phyloP scores from a whole-genome alignment of 2,329 filamentous ascomycete species.

The Aureobasidium sp. region DNA sequence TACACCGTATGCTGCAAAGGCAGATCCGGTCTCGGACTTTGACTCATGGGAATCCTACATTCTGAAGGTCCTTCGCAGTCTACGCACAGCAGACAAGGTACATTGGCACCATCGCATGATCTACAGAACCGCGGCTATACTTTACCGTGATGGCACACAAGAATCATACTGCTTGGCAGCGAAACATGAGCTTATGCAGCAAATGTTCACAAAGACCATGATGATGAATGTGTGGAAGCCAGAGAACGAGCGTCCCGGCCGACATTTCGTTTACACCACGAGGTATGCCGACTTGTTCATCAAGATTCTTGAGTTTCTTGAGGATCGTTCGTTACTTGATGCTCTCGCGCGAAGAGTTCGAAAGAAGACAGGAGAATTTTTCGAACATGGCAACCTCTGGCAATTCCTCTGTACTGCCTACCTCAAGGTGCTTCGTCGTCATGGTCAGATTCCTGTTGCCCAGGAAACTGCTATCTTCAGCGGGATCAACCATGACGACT shows the following conservation, averaged over 20 bases:
- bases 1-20: slow-evolving; percentile 50
- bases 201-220: slow-evolving; percentile 93
- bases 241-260: slow-evolving; percentile 73
- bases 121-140: slow-evolving; percentile 59
- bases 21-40: slow-evolving; percentile 42
- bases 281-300: slow-evolving; percentile 81
- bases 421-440: slow-evolving; percentile 47
- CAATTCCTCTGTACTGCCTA: slow-evolving; percentile 54
- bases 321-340: slow-evolving; percentile 70
- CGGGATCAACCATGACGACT: slow-evolving; percentile 58
- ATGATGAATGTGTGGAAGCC: slow-evolving; percentile 93
- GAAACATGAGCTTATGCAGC: slow-evolving; percentile 71
- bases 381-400: slow-evolving; percentile 58
- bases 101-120: slow-evolving; percentile 95
- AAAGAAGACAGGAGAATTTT: slow-evolving; percentile 70
- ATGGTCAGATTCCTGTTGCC: slow-evolving; percentile 51
- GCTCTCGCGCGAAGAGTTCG: slow-evolving; percentile 70
- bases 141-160: slow-evolving; percentile 52
- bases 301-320: slow-evolving; percentile 63
- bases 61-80: slow-evolving; percentile 52
- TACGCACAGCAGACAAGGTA: slow-evolving; percentile 71
- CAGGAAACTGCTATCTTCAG: slow-evolving; percentile 61
- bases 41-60: slow-evolving; percentile 56
- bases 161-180: slow-evolving; percentile 49
- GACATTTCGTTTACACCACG: slow-evolving; percentile 87